A percentile compares a stretch with the other conserved stretches of the same genome.
Conservation (phyloP, 2,329 filamentous ascomycete genomes). For the Fusarium acutatum region DNA sequence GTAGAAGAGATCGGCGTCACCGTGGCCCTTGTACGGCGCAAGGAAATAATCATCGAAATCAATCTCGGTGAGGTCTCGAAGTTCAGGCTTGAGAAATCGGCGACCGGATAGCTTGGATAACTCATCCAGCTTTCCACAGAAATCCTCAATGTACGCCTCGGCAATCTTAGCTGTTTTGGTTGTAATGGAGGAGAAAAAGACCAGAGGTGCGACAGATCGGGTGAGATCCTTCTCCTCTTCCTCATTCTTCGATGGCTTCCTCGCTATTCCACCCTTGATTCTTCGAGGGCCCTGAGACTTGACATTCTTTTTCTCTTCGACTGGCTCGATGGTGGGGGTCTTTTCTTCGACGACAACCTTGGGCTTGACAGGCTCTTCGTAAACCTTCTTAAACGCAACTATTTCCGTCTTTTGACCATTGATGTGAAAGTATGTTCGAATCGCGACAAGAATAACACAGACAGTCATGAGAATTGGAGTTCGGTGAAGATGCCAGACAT, state of each 20-base stretch:
- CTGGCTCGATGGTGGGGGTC: conserved; percentile 23
- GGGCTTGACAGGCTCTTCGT: conserved; percentile 37
- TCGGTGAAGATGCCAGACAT: conserved; percentile 58
- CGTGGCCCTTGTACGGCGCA: conserved; percentile 69
- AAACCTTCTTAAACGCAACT: conserved; percentile 49
- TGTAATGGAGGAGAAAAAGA: conserved; percentile 92
- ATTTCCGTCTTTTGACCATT: conserved; percentile 48
- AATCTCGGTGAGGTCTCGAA: conserved; percentile 82
- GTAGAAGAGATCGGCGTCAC: conserved; percentile 76
- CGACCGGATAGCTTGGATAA: conserved; percentile 52
- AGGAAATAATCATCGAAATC: conserved; percentile 96
- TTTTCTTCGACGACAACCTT: conserved; percentile 20
- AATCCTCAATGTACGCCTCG: conserved; percentile 64
- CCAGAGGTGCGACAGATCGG: conserved; percentile 71
- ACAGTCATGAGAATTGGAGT: conserved; percentile 53
- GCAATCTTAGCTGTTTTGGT: conserved; percentile 82
- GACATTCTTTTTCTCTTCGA: conserved; percentile 41
- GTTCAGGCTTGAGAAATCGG: conserved; percentile 64
- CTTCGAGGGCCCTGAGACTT: conserved; percentile 56
- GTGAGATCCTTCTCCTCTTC: conserved; percentile 43
- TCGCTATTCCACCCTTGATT: conserved; percentile 56
- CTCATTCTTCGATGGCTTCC: conserved; percentile 41
- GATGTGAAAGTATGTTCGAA: conserved; percentile 55
- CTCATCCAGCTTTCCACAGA: conserved; percentile 62
- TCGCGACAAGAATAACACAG: conserved; percentile 49